These are phyloP conservation scores for Halenospora varia DNA, from an alignment of 495 filamentous ascomycete genomes.

Conservation along the genomic window DNA sequence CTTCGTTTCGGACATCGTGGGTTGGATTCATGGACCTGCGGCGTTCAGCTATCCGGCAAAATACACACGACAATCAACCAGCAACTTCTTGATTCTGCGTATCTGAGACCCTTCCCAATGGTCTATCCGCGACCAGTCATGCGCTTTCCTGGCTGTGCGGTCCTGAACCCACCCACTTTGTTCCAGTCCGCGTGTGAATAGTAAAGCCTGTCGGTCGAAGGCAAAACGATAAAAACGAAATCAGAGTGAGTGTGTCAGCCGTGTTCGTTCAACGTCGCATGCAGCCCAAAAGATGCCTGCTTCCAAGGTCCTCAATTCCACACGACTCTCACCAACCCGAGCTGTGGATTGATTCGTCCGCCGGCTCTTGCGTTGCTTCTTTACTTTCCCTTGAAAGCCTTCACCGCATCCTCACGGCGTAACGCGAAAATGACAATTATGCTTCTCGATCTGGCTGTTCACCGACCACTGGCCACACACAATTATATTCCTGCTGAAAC, in stretches of 20 bases:
- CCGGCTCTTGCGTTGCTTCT: neutral
- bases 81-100: too few relatives aligned
- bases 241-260: conserved; percentile 13
- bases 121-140: conserved; percentile 1
- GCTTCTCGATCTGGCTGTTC: conserved; percentile 7
- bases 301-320: conserved; percentile 12
- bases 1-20: neutral
- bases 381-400: conserved; percentile 3
- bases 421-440: conserved; percentile 9
- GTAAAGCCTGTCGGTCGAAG: too few relatives aligned
- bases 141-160: conserved; percentile 15
- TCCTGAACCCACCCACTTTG: neutral
- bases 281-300: conserved; percentile 14
- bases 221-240: neutral
- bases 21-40: too few relatives aligned
- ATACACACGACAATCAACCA: neutral
- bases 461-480: conserved; percentile 11
- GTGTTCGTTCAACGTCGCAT: conserved; percentile 19
- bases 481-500: conserved; percentile 12
- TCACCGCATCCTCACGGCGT: conserved; percentile 2
- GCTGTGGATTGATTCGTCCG: conserved; percentile 8
- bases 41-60: conserved; percentile 6
- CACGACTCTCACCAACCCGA: neutral
- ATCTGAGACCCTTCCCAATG: too few relatives aligned
- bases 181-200: too few relatives aligned